Base-by-base conservation (phyloP, 108 stramenopile genomes). In the Skeletonema tropicum region DNA sequence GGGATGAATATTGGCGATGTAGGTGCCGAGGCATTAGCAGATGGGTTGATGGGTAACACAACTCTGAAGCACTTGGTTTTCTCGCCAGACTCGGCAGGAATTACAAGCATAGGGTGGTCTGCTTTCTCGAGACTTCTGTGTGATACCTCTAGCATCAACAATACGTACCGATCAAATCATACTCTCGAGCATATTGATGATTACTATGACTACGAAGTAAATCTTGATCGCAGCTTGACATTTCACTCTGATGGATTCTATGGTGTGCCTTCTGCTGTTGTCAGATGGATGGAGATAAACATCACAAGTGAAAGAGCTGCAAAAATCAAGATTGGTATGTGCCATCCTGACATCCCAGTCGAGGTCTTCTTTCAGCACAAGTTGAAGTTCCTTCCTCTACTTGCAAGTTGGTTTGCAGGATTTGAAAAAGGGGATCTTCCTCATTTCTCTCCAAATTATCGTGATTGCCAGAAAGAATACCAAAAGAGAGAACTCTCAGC, bases 141-240 rank as follows among this genome's bases (percentile, higher is more conserved):
- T 29, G 26, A 29, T 29, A 67, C 66, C 25, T 60, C 66, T 0
- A 67, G 57, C n/a, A 15, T 67, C 66, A 67, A 58, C 66, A 67
- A 67, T 30, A 67, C 66, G 35, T 67, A 60, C 6, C 66, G 2
- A 30, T 67, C 66, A 5, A 67, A 67, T 15, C 66, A 67, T 49
- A 67, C 66, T 29, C 66, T 67, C 17, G 48, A 49, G 48, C 19
- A 49, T 19, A 49, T 49, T 49, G 48, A 19, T 19, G 48, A 19
- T 21, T 0, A 21, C 17, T 49, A 19, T 19, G 21, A 19, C 48
- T 49, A 19, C 48, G 5, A 7, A 3, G 3, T 0, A 3, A 14
- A 1, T 49, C 19, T 4, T 3, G 17, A 48, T 48, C 17, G 48
- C 1, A 10, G 11, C 38, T 11, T 2, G 2, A 2, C 0, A 41